Evolutionary conservation across 2,329 filamentous ascomycete species (phyloP).

Genomic region (Macrophomina tecta): DNA sequence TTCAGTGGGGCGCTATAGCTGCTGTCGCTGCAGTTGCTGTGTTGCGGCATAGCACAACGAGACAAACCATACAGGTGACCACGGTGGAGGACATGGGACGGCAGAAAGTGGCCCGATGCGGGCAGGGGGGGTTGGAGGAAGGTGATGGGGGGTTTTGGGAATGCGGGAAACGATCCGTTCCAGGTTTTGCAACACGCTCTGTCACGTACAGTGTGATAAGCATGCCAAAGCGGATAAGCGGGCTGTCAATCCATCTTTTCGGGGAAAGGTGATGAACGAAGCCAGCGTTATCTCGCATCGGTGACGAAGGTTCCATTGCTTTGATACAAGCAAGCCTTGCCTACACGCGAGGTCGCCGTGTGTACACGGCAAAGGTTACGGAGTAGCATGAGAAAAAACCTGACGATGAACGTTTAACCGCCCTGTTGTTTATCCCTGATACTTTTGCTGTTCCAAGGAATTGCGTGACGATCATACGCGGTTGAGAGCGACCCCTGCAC

Average conservation of each 20-base stretch:
- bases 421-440: constrained; percentile 7
- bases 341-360: neutral
- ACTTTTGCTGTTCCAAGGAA: constrained; percentile 12
- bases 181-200: neutral
- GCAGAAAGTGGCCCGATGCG: neutral
- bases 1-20: constrained; percentile 10
- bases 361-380: neutral
- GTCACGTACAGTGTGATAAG: constrained; percentile 12
- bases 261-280: neutral
- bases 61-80: constrained; percentile 4
- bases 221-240: neutral
- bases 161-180: neutral
- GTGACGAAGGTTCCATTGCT: neutral
- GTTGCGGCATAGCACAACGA: neutral
- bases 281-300: neutral
- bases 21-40: neutral
- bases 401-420: neutral
- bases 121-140: neutral
- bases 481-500: neutral
- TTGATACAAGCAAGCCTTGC: neutral
- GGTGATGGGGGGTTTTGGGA: neutral
- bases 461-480: neutral
- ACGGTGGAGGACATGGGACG: neutral
- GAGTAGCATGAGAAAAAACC: neutral
- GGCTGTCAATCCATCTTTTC: neutral